Percentiles rank a stretch among this genome's conserved stretches.
Conservation (phyloP, 106 monocot species). For the Dioscorea alata region DNA sequence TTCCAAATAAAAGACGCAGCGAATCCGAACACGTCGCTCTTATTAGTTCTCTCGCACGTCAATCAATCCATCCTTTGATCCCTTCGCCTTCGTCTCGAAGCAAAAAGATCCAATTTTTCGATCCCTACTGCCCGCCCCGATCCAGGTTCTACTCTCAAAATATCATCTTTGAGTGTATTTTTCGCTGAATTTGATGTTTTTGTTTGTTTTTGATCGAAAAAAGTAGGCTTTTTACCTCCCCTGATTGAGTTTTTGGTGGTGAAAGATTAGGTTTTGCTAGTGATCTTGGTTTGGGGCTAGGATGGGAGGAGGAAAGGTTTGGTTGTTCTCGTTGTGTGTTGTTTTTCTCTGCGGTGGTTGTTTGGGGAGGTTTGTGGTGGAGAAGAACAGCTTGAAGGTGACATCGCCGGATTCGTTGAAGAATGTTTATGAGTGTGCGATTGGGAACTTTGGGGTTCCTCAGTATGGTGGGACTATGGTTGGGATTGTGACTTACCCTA, state of each 20-base stretch:
- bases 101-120: too few species aligned
- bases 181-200: too few species aligned
- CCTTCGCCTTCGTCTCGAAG: not conserved
- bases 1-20: not conserved
- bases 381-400: slow-evolving; percentile 80
- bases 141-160: too few species aligned
- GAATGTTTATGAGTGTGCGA: slow-evolving; percentile 57
- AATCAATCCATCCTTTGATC: not conserved
- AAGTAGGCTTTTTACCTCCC: not conserved
- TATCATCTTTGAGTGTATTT: too few species aligned
- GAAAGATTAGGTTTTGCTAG: not conserved
- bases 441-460: slow-evolving; percentile 71
- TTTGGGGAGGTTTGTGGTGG: slow-evolving; percentile 56
- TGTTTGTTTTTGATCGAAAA: not conserved
- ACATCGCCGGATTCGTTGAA: slow-evolving; percentile 54
- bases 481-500: slow-evolving; percentile 57
- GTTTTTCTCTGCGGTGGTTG: slow-evolving; percentile 37
- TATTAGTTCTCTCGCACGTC: not conserved
- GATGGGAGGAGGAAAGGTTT: slow-evolving; percentile 28
- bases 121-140: too few species aligned
- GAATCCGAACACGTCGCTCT: not conserved
- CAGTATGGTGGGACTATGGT: slow-evolving; percentile 75
- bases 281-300: not conserved
- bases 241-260: not conserved
- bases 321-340: slow-evolving; percentile 25